Evolutionary conservation across 1,139 yeast species (phyloP).

Genomic region (Saccharomycopsis hybrid): DNA sequence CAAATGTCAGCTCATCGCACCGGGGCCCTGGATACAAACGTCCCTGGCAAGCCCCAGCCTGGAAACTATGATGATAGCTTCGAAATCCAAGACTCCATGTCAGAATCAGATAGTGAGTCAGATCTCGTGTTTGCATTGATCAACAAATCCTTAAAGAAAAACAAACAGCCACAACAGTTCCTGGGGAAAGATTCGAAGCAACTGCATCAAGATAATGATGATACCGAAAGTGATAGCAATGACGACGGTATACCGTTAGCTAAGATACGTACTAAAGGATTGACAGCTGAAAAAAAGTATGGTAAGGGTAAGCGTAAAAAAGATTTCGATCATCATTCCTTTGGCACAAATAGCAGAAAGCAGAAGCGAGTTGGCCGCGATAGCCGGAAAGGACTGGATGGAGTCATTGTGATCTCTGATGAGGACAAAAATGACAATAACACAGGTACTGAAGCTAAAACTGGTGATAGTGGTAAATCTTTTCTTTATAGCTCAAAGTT

Average conservation of each 20-base stretch:
- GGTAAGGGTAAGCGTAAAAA: no score
- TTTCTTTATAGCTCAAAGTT: not conserved
- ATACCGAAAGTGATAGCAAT: not conserved
- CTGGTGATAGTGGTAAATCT: conserved; percentile 20
- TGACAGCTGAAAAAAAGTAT: no score
- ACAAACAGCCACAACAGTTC: not conserved
- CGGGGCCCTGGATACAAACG: no score
- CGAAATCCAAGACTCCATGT: not conserved
- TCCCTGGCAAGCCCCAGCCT: no score
- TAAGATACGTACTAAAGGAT: no score
- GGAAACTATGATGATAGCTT: no score
- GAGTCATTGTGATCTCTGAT: not conserved
- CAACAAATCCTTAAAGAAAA: not conserved
- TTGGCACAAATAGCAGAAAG: no score
- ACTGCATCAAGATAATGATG: not conserved
- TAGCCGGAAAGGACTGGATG: no score
- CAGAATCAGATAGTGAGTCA: not conserved
- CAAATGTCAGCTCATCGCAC: no score
- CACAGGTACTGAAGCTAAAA: not conserved
- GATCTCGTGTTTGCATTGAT: conserved; percentile 1
- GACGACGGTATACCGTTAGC: no score
- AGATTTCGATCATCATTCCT: no score
- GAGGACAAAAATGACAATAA: not conserved
- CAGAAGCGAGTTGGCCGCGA: no score
- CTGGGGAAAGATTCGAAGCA: not conserved